Percentiles rank a stretch among this genome's conserved stretches.
phyloP scores from a whole-genome alignment of 2,329 filamentous ascomycete genomes.

The Rugonectria rugulosa region DNA sequence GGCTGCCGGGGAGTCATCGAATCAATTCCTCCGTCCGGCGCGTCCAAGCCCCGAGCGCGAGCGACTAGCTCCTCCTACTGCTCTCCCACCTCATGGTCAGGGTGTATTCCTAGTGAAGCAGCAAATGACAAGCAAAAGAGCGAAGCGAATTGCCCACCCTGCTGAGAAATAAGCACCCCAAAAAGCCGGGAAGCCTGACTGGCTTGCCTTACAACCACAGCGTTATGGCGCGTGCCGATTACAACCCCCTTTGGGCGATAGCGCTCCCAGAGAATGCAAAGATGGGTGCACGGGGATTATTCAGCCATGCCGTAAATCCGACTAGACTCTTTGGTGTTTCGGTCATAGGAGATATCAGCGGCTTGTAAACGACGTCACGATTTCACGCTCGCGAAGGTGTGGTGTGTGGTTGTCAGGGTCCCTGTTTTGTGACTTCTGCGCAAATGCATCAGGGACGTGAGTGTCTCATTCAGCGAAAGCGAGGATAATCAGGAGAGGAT shows the following conservation, averaged over 20 bases:
- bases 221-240: neutral
- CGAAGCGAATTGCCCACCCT: too few relatives aligned
- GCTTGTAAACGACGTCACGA: neutral
- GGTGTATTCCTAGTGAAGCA: too few relatives aligned
- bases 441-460: slow-evolving; percentile 6
- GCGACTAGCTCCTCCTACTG: too few relatives aligned
- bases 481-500: too few relatives aligned
- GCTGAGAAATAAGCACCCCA: too few relatives aligned
- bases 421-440: too few relatives aligned
- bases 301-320: neutral
- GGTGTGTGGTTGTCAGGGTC: neutral
- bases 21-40: neutral
- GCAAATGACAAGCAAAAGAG: too few relatives aligned
- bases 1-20: neutral
- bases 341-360: neutral
- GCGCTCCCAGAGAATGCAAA: too few relatives aligned
- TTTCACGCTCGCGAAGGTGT: neutral
- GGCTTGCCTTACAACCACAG: neutral
- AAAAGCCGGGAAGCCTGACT: too few relatives aligned
- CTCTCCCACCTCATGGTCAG: too few relatives aligned
- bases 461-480: too few relatives aligned
- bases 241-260: neutral
- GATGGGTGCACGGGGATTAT: neutral
- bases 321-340: neutral
- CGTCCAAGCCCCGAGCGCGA: too few relatives aligned